phyloP scores from a whole-genome alignment of 345 rosid species.

The Microcos paniculata region DNA sequence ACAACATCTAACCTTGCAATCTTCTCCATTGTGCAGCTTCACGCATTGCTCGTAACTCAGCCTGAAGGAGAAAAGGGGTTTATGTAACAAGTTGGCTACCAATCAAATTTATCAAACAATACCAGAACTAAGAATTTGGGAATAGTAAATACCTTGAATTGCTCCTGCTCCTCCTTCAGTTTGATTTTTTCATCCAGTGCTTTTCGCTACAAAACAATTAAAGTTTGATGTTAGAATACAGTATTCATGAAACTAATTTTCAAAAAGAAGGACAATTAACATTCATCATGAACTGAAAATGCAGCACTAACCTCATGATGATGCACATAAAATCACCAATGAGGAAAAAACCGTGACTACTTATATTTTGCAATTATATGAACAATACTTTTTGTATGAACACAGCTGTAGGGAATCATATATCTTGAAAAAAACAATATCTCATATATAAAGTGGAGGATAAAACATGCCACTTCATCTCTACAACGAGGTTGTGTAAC shows the following conservation, averaged over 20 bases:
- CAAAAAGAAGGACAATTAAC: not conserved
- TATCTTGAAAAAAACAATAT: not conserved
- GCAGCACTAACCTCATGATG: not conserved
- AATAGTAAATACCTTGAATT: constrained; percentile 63
- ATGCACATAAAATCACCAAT: not conserved
- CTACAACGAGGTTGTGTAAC: not conserved
- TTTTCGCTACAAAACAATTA: constrained; percentile 56
- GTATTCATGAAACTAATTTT: not conserved
- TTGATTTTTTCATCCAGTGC: constrained; percentile 87
- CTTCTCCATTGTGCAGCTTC: constrained; percentile 97
- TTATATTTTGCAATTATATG: not conserved
- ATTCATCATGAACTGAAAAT: constrained; percentile 2
- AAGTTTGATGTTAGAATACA: not conserved
- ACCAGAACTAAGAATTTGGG: not conserved
- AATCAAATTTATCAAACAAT: constrained; percentile 12
- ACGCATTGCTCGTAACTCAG: constrained; percentile 76
- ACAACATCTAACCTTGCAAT: constrained; percentile 59
- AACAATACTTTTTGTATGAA: not conserved
- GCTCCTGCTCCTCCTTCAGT: constrained; percentile 83
- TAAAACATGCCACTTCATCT: not conserved
- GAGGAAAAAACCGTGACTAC: not conserved
- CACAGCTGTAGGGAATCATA: not conserved
- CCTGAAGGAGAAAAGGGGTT: constrained; percentile 37
- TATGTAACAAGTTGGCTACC: not conserved
- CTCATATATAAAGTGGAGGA: not conserved